phyloP scores from a whole-genome alignment of 805 yeast genomes.

The Starmera caribaea region DNA sequence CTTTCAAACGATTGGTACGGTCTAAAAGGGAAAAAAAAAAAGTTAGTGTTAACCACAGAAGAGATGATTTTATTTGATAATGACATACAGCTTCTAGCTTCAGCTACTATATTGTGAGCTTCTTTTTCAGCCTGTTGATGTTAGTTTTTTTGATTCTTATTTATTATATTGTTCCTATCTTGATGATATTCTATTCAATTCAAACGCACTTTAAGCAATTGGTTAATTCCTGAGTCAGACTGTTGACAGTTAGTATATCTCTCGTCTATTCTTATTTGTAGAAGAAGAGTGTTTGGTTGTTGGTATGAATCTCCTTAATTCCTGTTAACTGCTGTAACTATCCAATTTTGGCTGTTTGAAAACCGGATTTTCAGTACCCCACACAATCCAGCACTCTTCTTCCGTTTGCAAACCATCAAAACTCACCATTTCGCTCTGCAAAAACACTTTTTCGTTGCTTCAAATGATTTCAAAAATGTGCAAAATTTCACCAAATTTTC shows the following conservation, averaged over 20 bases:
- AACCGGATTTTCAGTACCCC: too few species aligned
- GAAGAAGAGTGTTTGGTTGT: too few species aligned
- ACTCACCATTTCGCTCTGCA: too few species aligned
- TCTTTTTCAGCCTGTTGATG: conserved; percentile 73
- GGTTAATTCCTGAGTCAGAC: conserved; percentile 52
- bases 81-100: conserved; percentile 79
- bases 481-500: too few species aligned
- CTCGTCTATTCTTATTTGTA: too few species aligned
- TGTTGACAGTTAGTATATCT: not conserved
- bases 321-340: too few species aligned
- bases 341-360: too few species aligned
- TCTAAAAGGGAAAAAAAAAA: conserved; percentile 24
- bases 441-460: too few species aligned
- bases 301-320: too few species aligned
- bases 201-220: conserved; percentile 44
- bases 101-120: conserved; percentile 92
- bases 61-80: conserved; percentile 1
- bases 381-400: too few species aligned
- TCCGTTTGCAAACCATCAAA: too few species aligned
- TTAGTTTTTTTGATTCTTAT: not conserved
- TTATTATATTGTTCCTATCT: not conserved
- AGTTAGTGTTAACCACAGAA: not conserved
- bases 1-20: conserved; percentile 82
- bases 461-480: too few species aligned
- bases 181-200: not conserved